Conservation (phyloP, 345 rosid genomes). For the Rubroshorea leprosula region DNA sequence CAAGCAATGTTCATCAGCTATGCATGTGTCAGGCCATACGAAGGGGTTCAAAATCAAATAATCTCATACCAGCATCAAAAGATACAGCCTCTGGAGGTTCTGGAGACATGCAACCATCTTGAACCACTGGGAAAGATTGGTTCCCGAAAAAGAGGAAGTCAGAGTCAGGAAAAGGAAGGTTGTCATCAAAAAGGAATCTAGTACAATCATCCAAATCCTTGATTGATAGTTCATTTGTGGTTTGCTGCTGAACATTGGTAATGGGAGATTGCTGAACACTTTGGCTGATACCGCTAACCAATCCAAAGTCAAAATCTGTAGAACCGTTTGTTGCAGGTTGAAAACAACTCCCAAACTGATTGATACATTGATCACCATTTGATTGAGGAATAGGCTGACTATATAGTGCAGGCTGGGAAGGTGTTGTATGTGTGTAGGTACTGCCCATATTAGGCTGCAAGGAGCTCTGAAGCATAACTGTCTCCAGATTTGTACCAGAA, state of each 20-base stretch:
- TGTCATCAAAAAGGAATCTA: slow-evolving; percentile 5
- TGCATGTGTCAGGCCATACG: slow-evolving; percentile 25
- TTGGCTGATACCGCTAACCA: slow-evolving; percentile 12
- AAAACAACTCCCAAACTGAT: slow-evolving; percentile 18
- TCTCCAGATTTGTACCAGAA: slow-evolving; percentile 14
- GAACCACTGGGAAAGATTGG: slow-evolving; percentile 13
- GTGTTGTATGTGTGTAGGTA: slow-evolving; percentile 9
- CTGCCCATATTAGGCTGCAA: slow-evolving; percentile 12
- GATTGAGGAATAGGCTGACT: slow-evolving; percentile 16
- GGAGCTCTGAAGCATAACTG: slow-evolving; percentile 16
- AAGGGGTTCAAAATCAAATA: slow-evolving; percentile 38
- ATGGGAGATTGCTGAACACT: slow-evolving; percentile 22
- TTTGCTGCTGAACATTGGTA: slow-evolving; percentile 17
- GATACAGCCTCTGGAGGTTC: slow-evolving; percentile 23
- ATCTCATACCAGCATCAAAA: slow-evolving; percentile 33
- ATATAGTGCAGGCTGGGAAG: slow-evolving; percentile 18
- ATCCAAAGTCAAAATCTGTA: slow-evolving; percentile 18
- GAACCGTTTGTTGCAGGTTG: slow-evolving; percentile 11
- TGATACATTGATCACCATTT: slow-evolving; percentile 7
- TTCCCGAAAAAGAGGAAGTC: slow-evolving; percentile 16
- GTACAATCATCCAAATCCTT: slow-evolving; percentile 18
- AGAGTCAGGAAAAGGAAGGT: slow-evolving; percentile 2
- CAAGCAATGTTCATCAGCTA: slow-evolving; percentile 14
- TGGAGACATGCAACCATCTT: slow-evolving; percentile 14
- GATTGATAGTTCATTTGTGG: slow-evolving; percentile 16